A percentile compares a stretch with the other conserved stretches of the same genome.
Evolutionary conservation across 2,329 filamentous ascomycete species (phyloP).

Genomic region (Sarocladium strictum): DNA sequence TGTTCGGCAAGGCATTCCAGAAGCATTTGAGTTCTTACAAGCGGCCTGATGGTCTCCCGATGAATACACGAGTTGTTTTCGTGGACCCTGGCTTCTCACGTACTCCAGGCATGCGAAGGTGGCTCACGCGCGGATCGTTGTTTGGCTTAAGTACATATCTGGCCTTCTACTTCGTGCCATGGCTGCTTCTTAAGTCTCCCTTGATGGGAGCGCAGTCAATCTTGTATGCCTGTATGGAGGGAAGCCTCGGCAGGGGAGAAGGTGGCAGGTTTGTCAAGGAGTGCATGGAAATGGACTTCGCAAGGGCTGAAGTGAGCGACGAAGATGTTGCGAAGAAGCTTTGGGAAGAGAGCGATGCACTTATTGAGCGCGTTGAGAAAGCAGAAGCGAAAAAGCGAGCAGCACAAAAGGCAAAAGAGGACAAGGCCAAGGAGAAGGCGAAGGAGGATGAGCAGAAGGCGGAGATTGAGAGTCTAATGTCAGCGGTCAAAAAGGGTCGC

Average conservation of each 20-base stretch:
- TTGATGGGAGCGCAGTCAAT: constrained; percentile 81
- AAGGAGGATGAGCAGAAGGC: constrained; percentile 30
- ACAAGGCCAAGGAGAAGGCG: constrained; percentile 21
- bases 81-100: constrained; percentile 81
- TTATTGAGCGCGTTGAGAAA: constrained; percentile 78
- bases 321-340: constrained; percentile 76
- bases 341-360: constrained; percentile 82
- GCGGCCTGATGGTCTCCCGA: constrained; percentile 74
- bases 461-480: constrained; percentile 31
- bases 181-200: constrained; percentile 82
- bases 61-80: constrained; percentile 76
- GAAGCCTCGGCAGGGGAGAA: constrained; percentile 53
- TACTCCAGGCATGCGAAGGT: constrained; percentile 81
- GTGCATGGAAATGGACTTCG: constrained; percentile 69
- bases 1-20: constrained; percentile 85
- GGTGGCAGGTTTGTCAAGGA: constrained; percentile 82
- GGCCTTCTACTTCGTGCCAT: constrained; percentile 71
- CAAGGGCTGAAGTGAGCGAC: constrained; percentile 68
- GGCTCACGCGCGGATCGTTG: constrained; percentile 79
- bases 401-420: constrained; percentile 31
- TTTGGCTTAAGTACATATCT: constrained; percentile 75
- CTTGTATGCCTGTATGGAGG: constrained; percentile 80
- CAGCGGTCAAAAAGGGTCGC: constrained; percentile 38
- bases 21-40: constrained; percentile 83
- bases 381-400: constrained; percentile 57